A percentile compares a stretch with the other conserved stretches of the same genome.
Evolutionary conservation across 1,139 yeast species (phyloP).

Genomic region (Lodderomyces margitis): DNA sequence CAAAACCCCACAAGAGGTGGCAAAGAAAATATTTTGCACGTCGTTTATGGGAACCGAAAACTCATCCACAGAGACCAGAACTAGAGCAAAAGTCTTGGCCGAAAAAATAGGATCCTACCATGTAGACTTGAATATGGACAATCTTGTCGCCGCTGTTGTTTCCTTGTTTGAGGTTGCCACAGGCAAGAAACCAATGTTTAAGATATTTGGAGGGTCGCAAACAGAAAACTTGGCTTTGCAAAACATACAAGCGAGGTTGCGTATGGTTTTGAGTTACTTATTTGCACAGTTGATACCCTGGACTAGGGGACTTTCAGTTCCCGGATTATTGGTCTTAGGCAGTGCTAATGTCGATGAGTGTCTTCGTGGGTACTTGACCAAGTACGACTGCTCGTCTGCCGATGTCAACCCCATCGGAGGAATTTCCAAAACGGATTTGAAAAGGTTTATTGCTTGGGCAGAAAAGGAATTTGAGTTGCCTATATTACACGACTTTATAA

Average conservation of each 20-base stretch:
- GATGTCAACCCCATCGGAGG: constrained; percentile 98
- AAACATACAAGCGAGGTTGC: constrained; percentile 89
- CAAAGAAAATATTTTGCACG: constrained; percentile 76
- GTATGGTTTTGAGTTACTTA: constrained; percentile 91
- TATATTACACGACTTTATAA: constrained; percentile 69
- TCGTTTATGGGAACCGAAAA: constrained; percentile 95
- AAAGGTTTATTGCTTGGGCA: constrained; percentile 81
- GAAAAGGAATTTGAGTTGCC: constrained; percentile 68
- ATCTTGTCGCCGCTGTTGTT: constrained; percentile 71
- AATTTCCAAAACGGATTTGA: constrained; percentile 88
- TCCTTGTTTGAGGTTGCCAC: constrained; percentile 83
- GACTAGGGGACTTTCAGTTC: constrained; percentile 66
- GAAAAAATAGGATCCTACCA: constrained; percentile 82
- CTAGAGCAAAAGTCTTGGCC: constrained; percentile 79
- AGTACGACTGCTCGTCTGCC: constrained; percentile 95
- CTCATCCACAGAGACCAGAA: constrained; percentile 82
- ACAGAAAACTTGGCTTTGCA: constrained; percentile 92
- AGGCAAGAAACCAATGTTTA: constrained; percentile 83
- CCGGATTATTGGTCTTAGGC: constrained; percentile 87
- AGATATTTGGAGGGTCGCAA: constrained; percentile 88
- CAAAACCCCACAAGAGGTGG: constrained; percentile 68
- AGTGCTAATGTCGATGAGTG: constrained; percentile 99
- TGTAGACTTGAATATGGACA: constrained; percentile 87
- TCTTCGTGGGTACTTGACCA: constrained; percentile 89
- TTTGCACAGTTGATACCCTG: constrained; percentile 96